Evolutionary conservation across 1,284 basidiomycete genomes (phyloP).

Genomic region (Rhizoctonia solani): DNA sequence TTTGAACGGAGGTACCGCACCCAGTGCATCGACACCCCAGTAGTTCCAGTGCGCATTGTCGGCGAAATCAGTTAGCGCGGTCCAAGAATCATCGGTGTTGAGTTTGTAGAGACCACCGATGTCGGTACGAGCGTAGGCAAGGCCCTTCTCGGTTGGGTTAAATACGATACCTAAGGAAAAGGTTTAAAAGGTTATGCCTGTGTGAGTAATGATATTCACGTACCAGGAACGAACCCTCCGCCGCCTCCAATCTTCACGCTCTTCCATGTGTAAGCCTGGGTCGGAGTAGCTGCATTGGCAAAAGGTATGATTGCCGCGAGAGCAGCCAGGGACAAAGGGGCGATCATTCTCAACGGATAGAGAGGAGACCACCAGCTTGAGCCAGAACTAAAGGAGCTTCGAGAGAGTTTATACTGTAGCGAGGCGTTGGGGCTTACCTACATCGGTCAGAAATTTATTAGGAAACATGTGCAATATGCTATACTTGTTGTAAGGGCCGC

Average conservation of each 20-base stretch:
- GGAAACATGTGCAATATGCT: neutral
- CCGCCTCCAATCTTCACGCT: conserved; percentile 63
- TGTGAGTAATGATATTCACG: neutral
- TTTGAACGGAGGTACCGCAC: conserved; percentile 43
- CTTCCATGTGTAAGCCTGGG: conserved; percentile 50
- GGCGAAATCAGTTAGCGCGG: conserved; percentile 55
- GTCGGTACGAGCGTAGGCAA: conserved; percentile 47
- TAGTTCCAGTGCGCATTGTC: conserved; percentile 62
- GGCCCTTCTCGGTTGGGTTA: conserved; percentile 58
- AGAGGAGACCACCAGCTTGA: conserved; percentile 1
- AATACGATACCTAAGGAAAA: conserved; percentile 56
- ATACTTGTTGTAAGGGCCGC: neutral
- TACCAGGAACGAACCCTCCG: conserved; percentile 53
- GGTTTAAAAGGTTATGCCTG: neutral
- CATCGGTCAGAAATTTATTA: neutral
- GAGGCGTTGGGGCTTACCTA: neutral
- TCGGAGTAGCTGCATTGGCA: conserved; percentile 11
- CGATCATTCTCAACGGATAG: neutral
- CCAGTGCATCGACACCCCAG: conserved; percentile 61
- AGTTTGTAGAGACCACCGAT: conserved; percentile 59
- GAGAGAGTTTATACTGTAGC: neutral
- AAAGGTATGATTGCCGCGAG: conserved; percentile 10
- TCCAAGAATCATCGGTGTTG: conserved; percentile 56
- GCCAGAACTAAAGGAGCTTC: neutral
- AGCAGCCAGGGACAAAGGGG: conserved; percentile 9